Evolutionary conservation across 352 stramenopile genomes (phyloP), one percentile per base, ranked within the genome.

Genomic region (Phytophthora pisi): DNA sequence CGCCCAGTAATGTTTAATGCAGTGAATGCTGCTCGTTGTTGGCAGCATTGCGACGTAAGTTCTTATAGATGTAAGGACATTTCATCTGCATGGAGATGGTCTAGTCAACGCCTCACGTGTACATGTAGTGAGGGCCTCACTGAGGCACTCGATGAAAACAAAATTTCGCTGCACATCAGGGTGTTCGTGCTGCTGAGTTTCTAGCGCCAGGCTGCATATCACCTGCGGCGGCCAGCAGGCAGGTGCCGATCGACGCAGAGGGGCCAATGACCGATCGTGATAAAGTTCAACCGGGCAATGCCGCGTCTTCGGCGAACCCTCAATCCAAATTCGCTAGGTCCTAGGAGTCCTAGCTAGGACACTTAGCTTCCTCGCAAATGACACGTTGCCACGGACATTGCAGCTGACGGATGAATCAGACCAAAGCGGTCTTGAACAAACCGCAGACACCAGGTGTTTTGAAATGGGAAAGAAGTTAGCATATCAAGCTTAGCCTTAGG

Each of bases 151-250:
- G 42, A 24, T 49, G 20, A 13, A 57, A 64, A 20, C 20, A 20
- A 54, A 36, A 20, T 65, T 23, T 24, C 36, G 11, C n/a, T 59
- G 58, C 58, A 45, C 58, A 65, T 65, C 58, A 26, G 51, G n/a
- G 43, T 46, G 45, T 45, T 20, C 38, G 56, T 57, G 57, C 57
- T 50, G 23, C 53, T 52, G 31, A 45, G 28, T 45, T 56, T 45
- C 38, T 13, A 45, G n/a, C 38, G 15, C 4, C 38, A 51, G 46
- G 43, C 20, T 30, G 43, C 20, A 16, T n/a, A 20, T 20, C 20
- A 20, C 20, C 20, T 20, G 20, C 20, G 20, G 20, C 20, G 20
- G 20, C 5, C 40, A 16, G 45, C 18, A 30, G 9, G 34, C 31
- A 30, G 34, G 31, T 59, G 36, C 52, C n/a, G 18, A 50, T 57